phyloP scores from a whole-genome alignment of 1,139 yeast genomes.

The Magnusiomyces suaveolens region DNA sequence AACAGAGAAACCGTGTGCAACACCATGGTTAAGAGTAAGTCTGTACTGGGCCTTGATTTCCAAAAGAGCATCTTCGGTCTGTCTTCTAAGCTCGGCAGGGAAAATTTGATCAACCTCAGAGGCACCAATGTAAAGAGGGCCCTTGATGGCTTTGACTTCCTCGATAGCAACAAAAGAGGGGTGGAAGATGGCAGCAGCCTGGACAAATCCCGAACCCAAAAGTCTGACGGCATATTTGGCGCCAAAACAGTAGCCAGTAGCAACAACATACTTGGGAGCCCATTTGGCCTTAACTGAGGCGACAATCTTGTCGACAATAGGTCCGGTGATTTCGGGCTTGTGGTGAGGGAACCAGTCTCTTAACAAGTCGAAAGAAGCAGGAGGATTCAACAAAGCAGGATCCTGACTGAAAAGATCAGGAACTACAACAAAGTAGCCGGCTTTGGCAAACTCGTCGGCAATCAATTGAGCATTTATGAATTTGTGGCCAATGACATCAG shows the following conservation, averaged over 20 bases:
- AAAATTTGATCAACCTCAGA: constrained; percentile 61
- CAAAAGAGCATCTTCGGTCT: constrained; percentile 51
- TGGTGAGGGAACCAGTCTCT: constrained; percentile 49
- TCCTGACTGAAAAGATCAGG: constrained; percentile 69
- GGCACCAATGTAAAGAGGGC: constrained; percentile 60
- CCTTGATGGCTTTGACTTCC: constrained; percentile 48
- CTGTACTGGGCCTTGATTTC: constrained; percentile 42
- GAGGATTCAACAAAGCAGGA: constrained; percentile 28
- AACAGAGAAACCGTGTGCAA: constrained; percentile 63
- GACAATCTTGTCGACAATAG: constrained; percentile 40
- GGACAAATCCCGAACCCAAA: constrained; percentile 40
- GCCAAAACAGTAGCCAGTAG: constrained; percentile 79
- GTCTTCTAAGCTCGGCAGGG: constrained; percentile 50
- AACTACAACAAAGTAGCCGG: constrained; percentile 52
- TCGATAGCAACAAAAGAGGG: constrained; percentile 63
- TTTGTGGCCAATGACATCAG: constrained; percentile 61
- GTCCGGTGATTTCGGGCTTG: constrained; percentile 37
- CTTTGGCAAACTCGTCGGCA: constrained; percentile 62
- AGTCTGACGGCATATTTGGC: constrained; percentile 57
- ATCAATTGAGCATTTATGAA: constrained; percentile 47
- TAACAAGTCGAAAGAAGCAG: constrained; percentile 29
- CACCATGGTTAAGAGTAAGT: constrained; percentile 52
- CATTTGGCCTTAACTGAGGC: constrained; percentile 33
- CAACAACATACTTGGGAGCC: constrained; percentile 46
- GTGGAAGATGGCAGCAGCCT: constrained; percentile 68